Evolutionary conservation across 2,329 filamentous ascomycete species (phyloP), one percentile per base, ranked within the genome.

Genomic region (Monosporascus sp.): DNA sequence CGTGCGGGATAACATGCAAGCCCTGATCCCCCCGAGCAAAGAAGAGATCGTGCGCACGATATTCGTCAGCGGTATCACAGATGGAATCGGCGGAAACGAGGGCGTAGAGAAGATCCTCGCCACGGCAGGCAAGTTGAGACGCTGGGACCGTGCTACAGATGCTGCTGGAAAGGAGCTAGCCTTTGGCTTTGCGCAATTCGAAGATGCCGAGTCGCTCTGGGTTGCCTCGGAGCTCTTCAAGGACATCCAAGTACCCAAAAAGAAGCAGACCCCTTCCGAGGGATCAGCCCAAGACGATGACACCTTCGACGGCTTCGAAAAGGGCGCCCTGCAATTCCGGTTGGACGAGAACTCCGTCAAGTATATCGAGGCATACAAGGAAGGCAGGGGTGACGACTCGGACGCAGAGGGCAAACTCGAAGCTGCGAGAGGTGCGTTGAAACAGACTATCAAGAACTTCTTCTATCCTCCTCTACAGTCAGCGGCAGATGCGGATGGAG

Each of bases 111-210:
- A 80, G 53, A 83, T 99, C 38, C 74, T 99, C 44, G 75, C 81
- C 46, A 81, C 86, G n/a, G 88, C 88, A 0, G 92, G 92, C 41
- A 85, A 80, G 66, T 73, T 99, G 57, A 84, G 88, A 58, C 86
- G 91, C 63, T 99, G 92, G 91, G 91, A 92, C 58, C 79, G 90
- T 55, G 87, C 85, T 37, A 84, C 82, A 19, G 85, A 89, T 68
- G 85, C 87, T 40, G 52, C 52, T 49, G 65, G 65, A 60, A 94
- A 93, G 72, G 85, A 86, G 52, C 86, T 87, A 71, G 87, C 86
- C 58, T 97, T 97, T 76, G 94, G 93, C 16, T 97, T 99, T 72
- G 94, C 93, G 55, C 89, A 97, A 71, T 99, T 89, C 70, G 93
- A 96, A 58, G 92, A 97, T 69, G 85, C 87, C 24, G 89, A 96